phyloP scores from a whole-genome alignment of 805 yeast species.

The Kazachstania psychrophila region DNA sequence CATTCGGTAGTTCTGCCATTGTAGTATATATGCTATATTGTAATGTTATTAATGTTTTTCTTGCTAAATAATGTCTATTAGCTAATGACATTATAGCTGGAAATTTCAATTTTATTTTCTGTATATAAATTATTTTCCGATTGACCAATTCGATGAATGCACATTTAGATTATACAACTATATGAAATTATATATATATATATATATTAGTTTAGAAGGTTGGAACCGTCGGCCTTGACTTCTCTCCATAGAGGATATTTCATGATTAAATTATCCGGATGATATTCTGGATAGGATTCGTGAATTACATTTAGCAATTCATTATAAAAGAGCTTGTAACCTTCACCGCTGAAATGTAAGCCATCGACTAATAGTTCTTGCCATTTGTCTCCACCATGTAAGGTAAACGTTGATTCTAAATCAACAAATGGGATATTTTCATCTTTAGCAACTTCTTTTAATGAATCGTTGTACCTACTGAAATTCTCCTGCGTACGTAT shows the following conservation, averaged over 20 bases:
- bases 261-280: slow-evolving; percentile 33
- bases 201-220: slow-evolving; percentile 1
- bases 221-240: slow-evolving; percentile 21
- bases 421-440: slow-evolving; percentile 51
- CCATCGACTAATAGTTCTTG: slow-evolving; percentile 42
- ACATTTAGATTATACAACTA: too few species aligned
- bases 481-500: slow-evolving; percentile 40
- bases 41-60: too few species aligned
- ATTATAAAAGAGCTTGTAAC: slow-evolving; percentile 43
- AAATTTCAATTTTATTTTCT: neutral
- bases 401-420: slow-evolving; percentile 39
- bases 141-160: too few species aligned
- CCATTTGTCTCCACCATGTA: slow-evolving; percentile 32
- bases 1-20: neutral
- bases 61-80: too few species aligned
- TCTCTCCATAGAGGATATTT: slow-evolving; percentile 37
- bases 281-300: slow-evolving; percentile 39
- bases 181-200: neutral
- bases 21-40: neutral
- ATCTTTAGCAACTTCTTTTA: slow-evolving; percentile 37
- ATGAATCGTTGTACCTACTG: slow-evolving; percentile 42
- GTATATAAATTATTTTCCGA: neutral
- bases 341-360: slow-evolving; percentile 48
- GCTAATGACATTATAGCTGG: too few species aligned
- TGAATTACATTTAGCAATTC: slow-evolving; percentile 35